A percentile compares a stretch with the other conserved stretches of the same genome.
phyloP scores from a whole-genome alignment of 108 stramenopile species.

The Cyclotella cryptica region DNA sequence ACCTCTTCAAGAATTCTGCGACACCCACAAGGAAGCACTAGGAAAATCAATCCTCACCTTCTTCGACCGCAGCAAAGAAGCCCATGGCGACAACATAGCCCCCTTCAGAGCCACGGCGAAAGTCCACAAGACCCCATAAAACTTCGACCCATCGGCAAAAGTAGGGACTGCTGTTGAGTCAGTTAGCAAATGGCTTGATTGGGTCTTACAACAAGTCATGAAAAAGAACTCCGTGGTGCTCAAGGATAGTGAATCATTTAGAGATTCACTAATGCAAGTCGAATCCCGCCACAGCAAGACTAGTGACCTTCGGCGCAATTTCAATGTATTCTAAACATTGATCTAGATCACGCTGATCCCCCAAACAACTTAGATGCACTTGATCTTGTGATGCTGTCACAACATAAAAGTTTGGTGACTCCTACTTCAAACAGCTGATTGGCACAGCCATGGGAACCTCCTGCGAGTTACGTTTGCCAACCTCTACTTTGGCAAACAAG shows the following conservation, averaged over 20 bases:
- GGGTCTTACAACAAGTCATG: not conserved
- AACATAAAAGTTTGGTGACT: not conserved
- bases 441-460: not conserved
- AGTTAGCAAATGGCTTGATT: no score
- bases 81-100: not conserved
- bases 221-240: not conserved
- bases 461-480: not conserved
- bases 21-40: not conserved
- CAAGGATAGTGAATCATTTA: conserved; percentile 8
- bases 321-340: conserved; percentile 10
- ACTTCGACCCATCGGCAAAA: conserved; percentile 6
- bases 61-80: not conserved
- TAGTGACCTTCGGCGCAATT: not conserved
- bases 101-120: not conserved
- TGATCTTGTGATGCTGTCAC: not conserved
- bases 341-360: not conserved
- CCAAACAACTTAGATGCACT: not conserved
- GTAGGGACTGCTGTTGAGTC: not conserved
- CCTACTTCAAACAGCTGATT: not conserved
- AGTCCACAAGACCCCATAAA: not conserved
- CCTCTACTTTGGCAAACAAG: not conserved
- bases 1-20: not conserved
- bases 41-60: not conserved
- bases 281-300: no score
- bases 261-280: not conserved